Conservation (phyloP, 1,284 basidiomycete species). For the Pulchroboletus neoregius region DNA sequence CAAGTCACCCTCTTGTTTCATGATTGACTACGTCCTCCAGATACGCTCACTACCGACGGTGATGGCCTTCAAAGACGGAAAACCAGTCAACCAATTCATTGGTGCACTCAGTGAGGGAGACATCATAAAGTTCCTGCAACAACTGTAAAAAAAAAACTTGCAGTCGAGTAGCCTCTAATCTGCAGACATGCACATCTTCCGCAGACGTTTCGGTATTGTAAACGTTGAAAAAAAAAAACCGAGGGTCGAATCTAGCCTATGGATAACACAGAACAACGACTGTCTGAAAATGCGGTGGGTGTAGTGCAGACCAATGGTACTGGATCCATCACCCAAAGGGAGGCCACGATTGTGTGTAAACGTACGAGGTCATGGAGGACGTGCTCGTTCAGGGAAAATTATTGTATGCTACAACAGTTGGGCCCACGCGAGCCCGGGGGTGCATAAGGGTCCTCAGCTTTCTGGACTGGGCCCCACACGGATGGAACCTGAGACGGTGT, state of each 20-base stretch:
- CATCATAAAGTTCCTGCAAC: conserved; percentile 49
- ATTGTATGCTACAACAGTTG: conserved; percentile 33
- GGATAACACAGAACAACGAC: conserved; percentile 18
- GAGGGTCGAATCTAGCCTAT: conserved; percentile 7
- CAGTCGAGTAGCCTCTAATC: neutral
- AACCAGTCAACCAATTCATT: conserved; percentile 52
- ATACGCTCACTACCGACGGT: conserved; percentile 68
- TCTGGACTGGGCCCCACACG: conserved; percentile 86
- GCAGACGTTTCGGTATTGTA: conserved; percentile 15
- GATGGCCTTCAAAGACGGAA: conserved; percentile 62
- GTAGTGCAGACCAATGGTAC: conserved; percentile 18
- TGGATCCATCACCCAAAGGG: conserved; percentile 1
- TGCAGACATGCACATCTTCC: too few relatives aligned
- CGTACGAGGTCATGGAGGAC: conserved; percentile 1
- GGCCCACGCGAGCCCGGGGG: conserved; percentile 37
- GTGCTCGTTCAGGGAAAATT: neutral
- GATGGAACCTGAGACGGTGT: conserved; percentile 66
- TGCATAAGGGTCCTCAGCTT: conserved; percentile 80
- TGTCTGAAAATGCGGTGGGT: conserved; percentile 8
- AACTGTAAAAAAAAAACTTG: conserved; percentile 29
- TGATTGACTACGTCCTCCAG: conserved; percentile 34
- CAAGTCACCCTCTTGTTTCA: neutral
- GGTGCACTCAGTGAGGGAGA: conserved; percentile 53
- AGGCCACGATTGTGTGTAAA: neutral
- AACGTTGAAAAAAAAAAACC: neutral